Percentiles rank a stretch among this genome's conserved stretches.
Conservation (phyloP, 345 rosid species). For the Gossypium sturtianum region DNA sequence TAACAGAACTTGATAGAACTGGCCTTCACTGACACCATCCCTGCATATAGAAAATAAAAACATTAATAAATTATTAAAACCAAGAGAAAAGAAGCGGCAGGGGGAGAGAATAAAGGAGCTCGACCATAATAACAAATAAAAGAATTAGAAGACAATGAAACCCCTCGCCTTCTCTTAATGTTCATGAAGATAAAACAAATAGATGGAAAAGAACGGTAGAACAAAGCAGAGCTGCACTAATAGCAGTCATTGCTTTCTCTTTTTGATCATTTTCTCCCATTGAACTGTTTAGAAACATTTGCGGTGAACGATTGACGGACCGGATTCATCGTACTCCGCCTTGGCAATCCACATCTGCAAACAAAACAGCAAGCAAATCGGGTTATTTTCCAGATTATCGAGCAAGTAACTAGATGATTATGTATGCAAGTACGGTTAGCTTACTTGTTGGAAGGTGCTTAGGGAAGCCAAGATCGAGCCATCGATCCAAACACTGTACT, state of each 20-base stretch:
- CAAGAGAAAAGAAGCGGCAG: too few relatives aligned
- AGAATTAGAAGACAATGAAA: conserved; percentile 33
- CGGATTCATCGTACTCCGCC: conserved; percentile 92
- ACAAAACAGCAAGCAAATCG: too few relatives aligned
- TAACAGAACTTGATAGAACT: too few relatives aligned
- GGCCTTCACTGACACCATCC: too few relatives aligned
- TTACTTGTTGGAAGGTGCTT: conserved; percentile 95
- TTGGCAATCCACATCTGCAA: conserved; percentile 98
- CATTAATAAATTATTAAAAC: too few relatives aligned
- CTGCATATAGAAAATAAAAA: too few relatives aligned
- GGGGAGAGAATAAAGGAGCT: too few relatives aligned
- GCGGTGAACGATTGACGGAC: conserved; percentile 91
- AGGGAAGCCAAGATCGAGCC: conserved; percentile 90
- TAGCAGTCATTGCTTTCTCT: background rate
- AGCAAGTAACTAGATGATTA: background rate
- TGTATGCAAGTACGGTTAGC: background rate
- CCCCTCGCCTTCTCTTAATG: conserved; percentile 30
- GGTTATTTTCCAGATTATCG: background rate
- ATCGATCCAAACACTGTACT: conserved; percentile 95
- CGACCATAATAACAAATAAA: conserved; percentile 24
- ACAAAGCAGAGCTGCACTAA: conserved; percentile 19
- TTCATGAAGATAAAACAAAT: conserved; percentile 25
- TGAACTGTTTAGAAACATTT: conserved; percentile 63
- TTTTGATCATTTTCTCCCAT: conserved; percentile 13
- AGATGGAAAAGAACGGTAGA: conserved; percentile 26